Evolutionary conservation across 2,329 filamentous ascomycete species (phyloP).

Genomic region (Arthrobotrys sphaeroides): DNA sequence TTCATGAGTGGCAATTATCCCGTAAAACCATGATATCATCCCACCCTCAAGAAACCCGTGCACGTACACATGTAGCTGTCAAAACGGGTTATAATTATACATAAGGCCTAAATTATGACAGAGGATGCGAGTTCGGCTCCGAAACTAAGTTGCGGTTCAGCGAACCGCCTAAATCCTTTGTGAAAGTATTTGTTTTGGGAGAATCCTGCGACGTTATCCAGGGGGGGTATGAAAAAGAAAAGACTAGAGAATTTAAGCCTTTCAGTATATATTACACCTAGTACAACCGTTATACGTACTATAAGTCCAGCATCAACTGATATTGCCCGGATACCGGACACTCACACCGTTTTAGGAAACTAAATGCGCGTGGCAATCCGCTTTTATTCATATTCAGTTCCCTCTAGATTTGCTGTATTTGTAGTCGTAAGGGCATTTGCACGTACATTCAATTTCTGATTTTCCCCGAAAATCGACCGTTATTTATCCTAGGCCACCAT

Average conservation of each 20-base stretch:
- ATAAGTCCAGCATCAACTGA: not conserved
- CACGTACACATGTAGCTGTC: not conserved
- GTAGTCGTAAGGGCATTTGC: not conserved
- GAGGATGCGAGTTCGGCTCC: not conserved
- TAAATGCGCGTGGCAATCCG: not conserved
- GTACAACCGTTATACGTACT: not conserved
- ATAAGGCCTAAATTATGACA: not conserved
- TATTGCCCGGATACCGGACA: not conserved
- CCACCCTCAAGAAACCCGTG: not conserved
- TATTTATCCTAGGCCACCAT: not conserved
- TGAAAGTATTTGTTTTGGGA: not conserved
- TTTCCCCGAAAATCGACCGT: not conserved
- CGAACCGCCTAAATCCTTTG: not conserved
- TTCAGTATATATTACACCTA: too few species aligned
- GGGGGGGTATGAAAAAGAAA: not conserved
- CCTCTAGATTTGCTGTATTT: too few species aligned
- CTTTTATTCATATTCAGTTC: too few species aligned
- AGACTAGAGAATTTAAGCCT: not conserved
- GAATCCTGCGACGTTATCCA: not conserved
- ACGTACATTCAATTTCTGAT: not conserved
- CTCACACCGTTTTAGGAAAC: not conserved
- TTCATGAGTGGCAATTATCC: not conserved
- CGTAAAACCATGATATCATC: too few species aligned
- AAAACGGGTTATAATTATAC: not conserved
- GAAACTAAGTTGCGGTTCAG: not conserved